These are phyloP conservation scores for Tetrapisispora pingtungensis DNA, from an alignment of 805 yeast species.

Conservation along the genomic window DNA sequence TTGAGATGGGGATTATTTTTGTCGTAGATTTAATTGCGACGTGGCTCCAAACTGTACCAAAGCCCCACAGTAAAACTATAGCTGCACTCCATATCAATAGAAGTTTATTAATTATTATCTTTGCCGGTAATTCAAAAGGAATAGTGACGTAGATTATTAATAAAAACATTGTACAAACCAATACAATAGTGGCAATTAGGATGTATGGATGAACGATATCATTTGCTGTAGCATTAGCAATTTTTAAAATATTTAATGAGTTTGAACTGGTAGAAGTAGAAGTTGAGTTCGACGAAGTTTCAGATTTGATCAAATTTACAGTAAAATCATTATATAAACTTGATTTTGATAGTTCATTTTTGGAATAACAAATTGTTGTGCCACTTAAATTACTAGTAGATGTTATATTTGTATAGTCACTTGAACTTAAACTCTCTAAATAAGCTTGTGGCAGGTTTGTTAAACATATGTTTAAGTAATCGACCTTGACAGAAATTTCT, in stretches of 20 bases:
- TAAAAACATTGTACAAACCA: constrained; percentile 35
- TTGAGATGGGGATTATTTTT: constrained; percentile 38
- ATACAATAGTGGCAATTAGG: constrained; percentile 38
- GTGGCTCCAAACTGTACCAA: constrained; percentile 55
- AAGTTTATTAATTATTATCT: constrained; percentile 18
- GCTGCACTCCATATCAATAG: constrained; percentile 29
- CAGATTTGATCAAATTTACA: constrained; percentile 17
- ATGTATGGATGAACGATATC: constrained; percentile 45
- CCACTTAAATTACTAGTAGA: background rate
- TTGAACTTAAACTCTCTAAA: background rate
- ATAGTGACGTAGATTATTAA: constrained; percentile 35
- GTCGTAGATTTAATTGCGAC: constrained; percentile 42
- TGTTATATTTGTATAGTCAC: background rate
- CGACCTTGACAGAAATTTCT: constrained; percentile 38
- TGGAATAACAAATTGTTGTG: constrained; percentile 18
- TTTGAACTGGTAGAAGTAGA: constrained; percentile 2
- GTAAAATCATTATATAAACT: constrained; percentile 20
- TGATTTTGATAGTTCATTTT: constrained; percentile 16
- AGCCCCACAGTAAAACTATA: constrained; percentile 45
- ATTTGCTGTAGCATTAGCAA: constrained; percentile 38
- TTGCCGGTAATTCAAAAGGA: constrained; percentile 40
- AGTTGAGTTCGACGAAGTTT: constrained; percentile 13
- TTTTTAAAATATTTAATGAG: constrained; percentile 35
- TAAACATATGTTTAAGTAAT: constrained; percentile 50
- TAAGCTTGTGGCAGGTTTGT: constrained; percentile 25